These are phyloP conservation scores for Basidioascus undulatus DNA, from an alignment of 768 basidiomycete genomes.

Conservation along the genomic window DNA sequence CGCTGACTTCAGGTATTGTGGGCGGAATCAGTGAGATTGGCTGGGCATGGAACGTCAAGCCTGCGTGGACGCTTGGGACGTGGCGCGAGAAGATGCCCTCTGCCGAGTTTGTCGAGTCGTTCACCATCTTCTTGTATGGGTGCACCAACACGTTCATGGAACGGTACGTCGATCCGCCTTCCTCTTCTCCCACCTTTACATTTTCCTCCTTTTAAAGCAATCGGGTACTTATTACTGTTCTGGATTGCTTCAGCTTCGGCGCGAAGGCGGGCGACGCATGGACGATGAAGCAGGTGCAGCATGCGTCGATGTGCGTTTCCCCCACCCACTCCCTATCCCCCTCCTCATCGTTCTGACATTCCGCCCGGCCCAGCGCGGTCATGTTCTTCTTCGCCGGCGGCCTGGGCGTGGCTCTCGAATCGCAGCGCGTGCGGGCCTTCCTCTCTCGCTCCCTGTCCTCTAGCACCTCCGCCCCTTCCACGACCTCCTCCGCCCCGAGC, in stretches of 20 bases:
- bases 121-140: constrained; percentile 59
- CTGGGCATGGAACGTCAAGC: constrained; percentile 82
- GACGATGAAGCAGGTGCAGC: constrained; percentile 77
- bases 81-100: constrained; percentile 13
- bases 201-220: no score
- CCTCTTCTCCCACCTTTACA: no score
- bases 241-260: no score
- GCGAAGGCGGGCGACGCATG: constrained; percentile 54
- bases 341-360: constrained; percentile 39
- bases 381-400: constrained; percentile 22
- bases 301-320: no score
- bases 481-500: no score
- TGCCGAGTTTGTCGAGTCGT: constrained; percentile 20
- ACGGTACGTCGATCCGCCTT: no score
- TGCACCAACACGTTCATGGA: constrained; percentile 93
- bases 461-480: no score
- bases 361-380: constrained; percentile 21
- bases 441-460: constrained; percentile 35
- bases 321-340: no score
- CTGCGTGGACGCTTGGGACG: constrained; percentile 15
- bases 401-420: constrained; percentile 72
- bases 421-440: constrained; percentile 44
- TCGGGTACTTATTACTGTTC: no score
- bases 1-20: not conserved
- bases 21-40: constrained; percentile 38